phyloP scores from a whole-genome alignment of 2,329 filamentous ascomycete genomes.

The Fusarium xylarioides region DNA sequence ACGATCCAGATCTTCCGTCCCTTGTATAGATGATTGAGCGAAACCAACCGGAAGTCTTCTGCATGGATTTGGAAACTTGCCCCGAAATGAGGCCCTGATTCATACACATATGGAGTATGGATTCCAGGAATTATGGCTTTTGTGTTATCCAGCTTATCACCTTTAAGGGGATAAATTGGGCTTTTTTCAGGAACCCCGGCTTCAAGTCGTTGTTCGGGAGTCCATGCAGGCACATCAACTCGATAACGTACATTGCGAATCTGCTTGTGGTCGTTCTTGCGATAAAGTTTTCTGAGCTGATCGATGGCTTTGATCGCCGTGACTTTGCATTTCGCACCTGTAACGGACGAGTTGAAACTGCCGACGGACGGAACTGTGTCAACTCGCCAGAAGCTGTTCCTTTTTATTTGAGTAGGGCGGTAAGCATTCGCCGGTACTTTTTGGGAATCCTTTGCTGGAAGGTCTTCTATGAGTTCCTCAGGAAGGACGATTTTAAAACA shows the following conservation, averaged over 20 bases:
- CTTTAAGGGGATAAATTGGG: conserved; percentile 50
- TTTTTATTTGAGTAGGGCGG: conserved; percentile 47
- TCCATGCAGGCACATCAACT: conserved; percentile 53
- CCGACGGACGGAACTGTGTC: conserved; percentile 48
- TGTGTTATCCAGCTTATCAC: conserved; percentile 50
- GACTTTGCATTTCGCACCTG: conserved; percentile 38
- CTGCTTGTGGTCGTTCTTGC: conserved; percentile 48
- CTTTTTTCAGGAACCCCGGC: conserved; percentile 50
- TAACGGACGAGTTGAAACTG: conserved; percentile 43
- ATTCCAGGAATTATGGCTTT: conserved; percentile 52
- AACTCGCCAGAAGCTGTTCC: conserved; percentile 50
- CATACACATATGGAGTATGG: conserved; percentile 53
- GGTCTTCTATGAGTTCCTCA: conserved; percentile 41
- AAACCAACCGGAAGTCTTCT: conserved; percentile 52
- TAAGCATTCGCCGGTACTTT: conserved; percentile 49
- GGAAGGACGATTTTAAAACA: conserved; percentile 53
- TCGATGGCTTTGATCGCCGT: conserved; percentile 44
- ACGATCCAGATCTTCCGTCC: conserved; percentile 54
- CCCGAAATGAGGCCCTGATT: conserved; percentile 51
- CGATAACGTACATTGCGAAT: conserved; percentile 51
- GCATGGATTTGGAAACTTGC: conserved; percentile 53
- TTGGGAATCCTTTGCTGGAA: conserved; percentile 46
- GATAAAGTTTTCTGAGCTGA: conserved; percentile 48
- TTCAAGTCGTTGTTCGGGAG: conserved; percentile 45
- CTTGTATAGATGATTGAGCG: conserved; percentile 52